These are phyloP conservation scores for Heimioporus sp. DNA, from an alignment of 768 basidiomycete species.

Conservation along the genomic window DNA sequence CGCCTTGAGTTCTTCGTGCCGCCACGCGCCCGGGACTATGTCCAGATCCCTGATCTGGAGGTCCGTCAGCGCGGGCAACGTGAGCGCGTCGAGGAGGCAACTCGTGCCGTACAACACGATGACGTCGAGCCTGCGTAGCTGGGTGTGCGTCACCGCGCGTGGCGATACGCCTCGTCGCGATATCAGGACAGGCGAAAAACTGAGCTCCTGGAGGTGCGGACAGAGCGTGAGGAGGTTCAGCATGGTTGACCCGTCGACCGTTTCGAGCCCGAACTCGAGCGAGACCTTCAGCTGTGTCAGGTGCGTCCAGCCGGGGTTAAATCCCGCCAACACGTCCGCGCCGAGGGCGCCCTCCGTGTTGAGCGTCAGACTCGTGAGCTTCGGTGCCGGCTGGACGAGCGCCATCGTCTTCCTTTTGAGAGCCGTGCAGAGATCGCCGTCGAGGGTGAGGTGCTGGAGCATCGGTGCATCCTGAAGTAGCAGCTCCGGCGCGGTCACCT, in stretches of 20 bases:
- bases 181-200: conserved; percentile 4
- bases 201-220: conserved; percentile 15
- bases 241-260: background rate
- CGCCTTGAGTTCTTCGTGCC: conserved; percentile 8
- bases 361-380: conserved; percentile 15
- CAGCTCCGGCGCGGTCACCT: conserved; percentile 6
- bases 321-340: background rate
- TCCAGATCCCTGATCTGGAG: conserved; percentile 15
- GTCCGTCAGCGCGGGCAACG: conserved; percentile 10
- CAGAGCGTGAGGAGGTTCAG: conserved; percentile 17
- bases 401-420: conserved; percentile 1
- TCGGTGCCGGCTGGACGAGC: conserved; percentile 4
- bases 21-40: conserved; percentile 15
- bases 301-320: conserved; percentile 16
- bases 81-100: conserved; percentile 11
- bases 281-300: conserved; percentile 12
- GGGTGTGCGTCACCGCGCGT: conserved; percentile 9
- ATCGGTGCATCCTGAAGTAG: conserved; percentile 19
- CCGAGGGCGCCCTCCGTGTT: background rate
- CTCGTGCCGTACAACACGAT: conserved; percentile 1
- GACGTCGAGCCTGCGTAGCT: conserved; percentile 11
- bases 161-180: background rate
- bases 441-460: conserved; percentile 16
- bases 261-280: background rate
- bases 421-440: conserved; percentile 3